These are phyloP conservation scores for Diophrys appendiculata DNA, from an alignment of 73 alveolate species.

Conservation along the genomic window DNA sequence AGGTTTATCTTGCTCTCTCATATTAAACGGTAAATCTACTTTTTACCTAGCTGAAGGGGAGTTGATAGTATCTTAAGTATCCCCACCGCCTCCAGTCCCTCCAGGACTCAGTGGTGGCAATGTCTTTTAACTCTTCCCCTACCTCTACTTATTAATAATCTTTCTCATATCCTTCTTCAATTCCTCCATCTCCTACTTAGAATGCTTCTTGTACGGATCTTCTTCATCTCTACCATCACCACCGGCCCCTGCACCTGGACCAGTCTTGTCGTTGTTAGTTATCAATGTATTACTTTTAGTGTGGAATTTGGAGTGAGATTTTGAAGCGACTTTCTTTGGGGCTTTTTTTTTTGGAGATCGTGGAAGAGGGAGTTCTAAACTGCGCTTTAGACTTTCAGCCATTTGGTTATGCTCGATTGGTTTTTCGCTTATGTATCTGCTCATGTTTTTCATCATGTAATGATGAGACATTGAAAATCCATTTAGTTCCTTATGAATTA, in stretches of 20 bases:
- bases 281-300: too few relatives aligned
- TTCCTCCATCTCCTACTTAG: not conserved
- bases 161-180: not conserved
- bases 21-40: not conserved
- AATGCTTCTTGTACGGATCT: not conserved
- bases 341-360: not conserved
- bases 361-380: not conserved
- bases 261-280: too few relatives aligned
- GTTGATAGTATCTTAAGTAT: too few relatives aligned
- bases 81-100: too few relatives aligned
- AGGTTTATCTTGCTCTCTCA: not conserved
- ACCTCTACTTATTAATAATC: not conserved
- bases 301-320: too few relatives aligned
- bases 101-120: too few relatives aligned
- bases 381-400: not conserved
- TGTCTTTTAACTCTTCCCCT: too few relatives aligned
- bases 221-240: too few relatives aligned
- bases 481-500: not conserved
- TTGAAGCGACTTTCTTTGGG: too few relatives aligned
- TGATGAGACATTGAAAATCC: not conserved
- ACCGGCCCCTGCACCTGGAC: too few relatives aligned
- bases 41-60: too few relatives aligned
- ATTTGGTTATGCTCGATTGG: not conserved
- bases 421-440: not conserved
- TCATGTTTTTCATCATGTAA: not conserved